Evolutionary conservation across 164 flowering plant species (phyloP).

Genomic region (Vitis amurensis): DNA sequence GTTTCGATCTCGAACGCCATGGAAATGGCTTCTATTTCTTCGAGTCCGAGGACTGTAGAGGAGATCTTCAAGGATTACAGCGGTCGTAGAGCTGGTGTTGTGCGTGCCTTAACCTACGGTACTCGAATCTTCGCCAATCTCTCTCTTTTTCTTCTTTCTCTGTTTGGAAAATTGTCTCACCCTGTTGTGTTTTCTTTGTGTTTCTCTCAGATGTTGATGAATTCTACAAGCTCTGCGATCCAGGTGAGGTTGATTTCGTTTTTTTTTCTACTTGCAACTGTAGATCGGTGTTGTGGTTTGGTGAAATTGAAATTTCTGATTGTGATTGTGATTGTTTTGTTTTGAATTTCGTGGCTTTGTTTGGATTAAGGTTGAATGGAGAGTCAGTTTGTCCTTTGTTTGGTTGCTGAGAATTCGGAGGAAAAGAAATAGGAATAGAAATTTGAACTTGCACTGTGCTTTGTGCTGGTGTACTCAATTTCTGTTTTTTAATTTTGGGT

Average conservation of each 20-base stretch:
- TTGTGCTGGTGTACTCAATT: too few species aligned
- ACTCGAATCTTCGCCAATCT: constrained; percentile 1
- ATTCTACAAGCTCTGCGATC: constrained; percentile 85
- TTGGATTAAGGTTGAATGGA: background rate
- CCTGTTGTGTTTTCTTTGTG: constrained; percentile 7
- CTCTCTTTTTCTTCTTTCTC: background rate
- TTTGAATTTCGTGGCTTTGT: background rate
- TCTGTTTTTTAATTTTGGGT: background rate
- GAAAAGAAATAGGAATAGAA: background rate
- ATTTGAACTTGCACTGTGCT: background rate
- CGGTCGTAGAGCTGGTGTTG: constrained; percentile 61
- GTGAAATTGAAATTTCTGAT: background rate
- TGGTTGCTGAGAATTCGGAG: constrained; percentile 1
- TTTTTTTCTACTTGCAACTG: background rate
- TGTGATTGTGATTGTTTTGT: background rate
- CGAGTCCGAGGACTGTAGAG: constrained; percentile 76
- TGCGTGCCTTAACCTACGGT: constrained; percentile 81
- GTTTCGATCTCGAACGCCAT: constrained; percentile 17
- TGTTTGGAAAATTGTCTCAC: constrained; percentile 2
- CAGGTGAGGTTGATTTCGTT: constrained; percentile 46
- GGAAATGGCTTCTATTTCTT: constrained; percentile 71
- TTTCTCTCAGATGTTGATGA: constrained; percentile 81
- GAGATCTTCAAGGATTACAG: constrained; percentile 88
- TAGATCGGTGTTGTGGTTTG: constrained; percentile 11
- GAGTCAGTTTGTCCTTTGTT: background rate